Evolutionary conservation across 2,329 filamentous ascomycete genomes (phyloP), one percentile per base, ranked within the genome.

Genomic region (Neofusicoccum kwambonambiense): DNA sequence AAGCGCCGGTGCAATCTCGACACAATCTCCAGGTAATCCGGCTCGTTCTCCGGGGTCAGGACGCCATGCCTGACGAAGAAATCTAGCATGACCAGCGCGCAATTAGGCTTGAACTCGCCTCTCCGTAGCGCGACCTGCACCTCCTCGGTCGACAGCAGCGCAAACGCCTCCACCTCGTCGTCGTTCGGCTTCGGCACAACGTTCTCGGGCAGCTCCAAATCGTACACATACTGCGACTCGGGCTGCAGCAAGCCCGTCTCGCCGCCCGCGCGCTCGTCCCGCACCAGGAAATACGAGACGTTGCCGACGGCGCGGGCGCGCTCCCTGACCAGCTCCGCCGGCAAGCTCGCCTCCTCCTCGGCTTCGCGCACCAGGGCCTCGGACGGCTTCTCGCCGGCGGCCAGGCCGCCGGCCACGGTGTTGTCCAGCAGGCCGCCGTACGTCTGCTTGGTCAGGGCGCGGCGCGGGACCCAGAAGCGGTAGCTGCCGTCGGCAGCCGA

Each of bases 391-490:
- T 97, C 93, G 13, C 89, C 90, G 0, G 91, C 91, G 75, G 90
- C 88, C 69, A 98, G 88, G 0, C 92, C 91, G 3, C 91, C 91
- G 0, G 93, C 95, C 6, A 96, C 95, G 1, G 93, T 93, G 76
- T 98, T 99, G 77, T 99, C 95, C 69, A 99, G 82, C 82, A 97
- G 93, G n/a, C 90, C 86, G 0, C 90, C 89, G 74, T 94, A 99
- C 0, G 93, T 97, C 69, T 91, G 87, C 81, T 98, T 99, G 65
- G 82, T 86, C 58, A 82, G 82, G 12, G 93, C 86, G 9, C 95
- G 85, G 51, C 89, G 85, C 3, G 95, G 91, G 1, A 96, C 86
- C 94, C 95, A 98, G 45, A 99, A 83, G 72, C 87, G 89, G 50
- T 96, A 78, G 17, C 88, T 89, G 61, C 84, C 77, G 44, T 67